These are phyloP conservation scores for Pseudogymnoascus sp. DNA, from an alignment of 2,329 filamentous ascomycete genomes.

Conservation along the genomic window DNA sequence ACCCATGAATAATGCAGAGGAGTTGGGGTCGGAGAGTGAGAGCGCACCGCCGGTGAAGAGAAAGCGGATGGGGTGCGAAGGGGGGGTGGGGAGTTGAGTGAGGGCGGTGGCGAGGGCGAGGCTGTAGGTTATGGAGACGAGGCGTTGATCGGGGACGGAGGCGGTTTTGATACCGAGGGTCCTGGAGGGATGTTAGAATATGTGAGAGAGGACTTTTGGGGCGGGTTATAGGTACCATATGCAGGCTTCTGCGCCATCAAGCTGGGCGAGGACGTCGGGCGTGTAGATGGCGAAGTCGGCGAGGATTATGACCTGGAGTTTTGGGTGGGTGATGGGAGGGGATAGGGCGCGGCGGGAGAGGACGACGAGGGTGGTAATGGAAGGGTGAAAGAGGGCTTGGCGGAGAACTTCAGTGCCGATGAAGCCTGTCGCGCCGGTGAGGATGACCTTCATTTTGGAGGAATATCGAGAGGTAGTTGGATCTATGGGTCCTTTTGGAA, in stretches of 20 bases:
- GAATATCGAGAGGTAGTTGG: background rate
- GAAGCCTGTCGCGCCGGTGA: conserved; percentile 49
- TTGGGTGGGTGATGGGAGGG: conserved; percentile 37
- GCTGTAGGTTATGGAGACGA: background rate
- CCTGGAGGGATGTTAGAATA: background rate
- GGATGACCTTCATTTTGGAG: conserved; percentile 47
- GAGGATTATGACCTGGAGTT: conserved; percentile 43
- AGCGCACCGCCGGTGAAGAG: background rate
- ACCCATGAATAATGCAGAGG: background rate
- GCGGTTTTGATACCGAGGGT: conserved; percentile 6
- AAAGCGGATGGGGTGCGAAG: background rate
- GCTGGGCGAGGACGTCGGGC: conserved; percentile 32
- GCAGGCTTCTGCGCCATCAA: conserved; percentile 37
- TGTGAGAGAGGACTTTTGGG: background rate
- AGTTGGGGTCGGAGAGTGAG: background rate
- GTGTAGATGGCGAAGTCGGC: conserved; percentile 47
- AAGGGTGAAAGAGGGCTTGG: conserved; percentile 40
- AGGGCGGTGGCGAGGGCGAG: background rate
- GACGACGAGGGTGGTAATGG: conserved; percentile 44
- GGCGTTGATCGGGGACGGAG: background rate
- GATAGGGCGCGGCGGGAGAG: conserved; percentile 43
- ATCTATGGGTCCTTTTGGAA: background rate
- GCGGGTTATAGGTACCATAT: conserved; percentile 33
- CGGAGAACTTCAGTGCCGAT: conserved; percentile 46
- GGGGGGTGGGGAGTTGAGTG: background rate